phyloP scores from a whole-genome alignment of 345 rosid species.

The Microthlaspi erraticum region DNA sequence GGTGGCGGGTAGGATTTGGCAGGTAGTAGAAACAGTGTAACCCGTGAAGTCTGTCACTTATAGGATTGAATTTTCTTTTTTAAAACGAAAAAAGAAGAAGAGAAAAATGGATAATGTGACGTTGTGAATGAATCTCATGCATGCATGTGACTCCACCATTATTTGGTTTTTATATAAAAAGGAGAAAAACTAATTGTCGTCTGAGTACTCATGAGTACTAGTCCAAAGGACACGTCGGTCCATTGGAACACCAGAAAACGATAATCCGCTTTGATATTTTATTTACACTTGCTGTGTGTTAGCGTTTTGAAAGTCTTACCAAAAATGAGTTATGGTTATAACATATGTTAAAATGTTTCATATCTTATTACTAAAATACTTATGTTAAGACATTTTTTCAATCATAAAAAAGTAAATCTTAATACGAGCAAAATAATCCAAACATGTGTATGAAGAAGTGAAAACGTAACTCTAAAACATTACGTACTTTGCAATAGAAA shows the following conservation, averaged over 20 bases:
- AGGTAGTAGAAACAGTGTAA: constrained; percentile 36
- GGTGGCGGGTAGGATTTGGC: constrained; percentile 38
- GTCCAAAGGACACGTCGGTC: constrained; percentile 15
- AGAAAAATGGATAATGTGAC: constrained; percentile 30
- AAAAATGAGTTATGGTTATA: too few relatives aligned
- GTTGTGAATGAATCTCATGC: constrained; percentile 32
- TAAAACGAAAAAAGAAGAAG: background rate
- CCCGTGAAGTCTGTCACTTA: constrained; percentile 41
- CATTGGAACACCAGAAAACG: constrained; percentile 3
- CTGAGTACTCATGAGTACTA: constrained; percentile 20
- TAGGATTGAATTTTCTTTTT: background rate
- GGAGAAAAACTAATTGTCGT: constrained; percentile 1
- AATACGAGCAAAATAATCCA: too few relatives aligned
- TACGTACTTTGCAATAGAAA: too few relatives aligned
- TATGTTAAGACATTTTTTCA: too few relatives aligned
- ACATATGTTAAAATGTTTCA: too few relatives aligned
- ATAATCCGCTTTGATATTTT: background rate
- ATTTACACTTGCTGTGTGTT: background rate
- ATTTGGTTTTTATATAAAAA: background rate
- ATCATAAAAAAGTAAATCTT: too few relatives aligned
- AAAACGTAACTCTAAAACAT: too few relatives aligned
- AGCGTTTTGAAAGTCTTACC: too few relatives aligned
- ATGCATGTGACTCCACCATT: constrained; percentile 42
- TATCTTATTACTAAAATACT: too few relatives aligned
- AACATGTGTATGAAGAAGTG: too few relatives aligned